Evolutionary conservation across 1,284 basidiomycete genomes (phyloP), one percentile per base, ranked within the genome.

Genomic region (Athelia sp.): DNA sequence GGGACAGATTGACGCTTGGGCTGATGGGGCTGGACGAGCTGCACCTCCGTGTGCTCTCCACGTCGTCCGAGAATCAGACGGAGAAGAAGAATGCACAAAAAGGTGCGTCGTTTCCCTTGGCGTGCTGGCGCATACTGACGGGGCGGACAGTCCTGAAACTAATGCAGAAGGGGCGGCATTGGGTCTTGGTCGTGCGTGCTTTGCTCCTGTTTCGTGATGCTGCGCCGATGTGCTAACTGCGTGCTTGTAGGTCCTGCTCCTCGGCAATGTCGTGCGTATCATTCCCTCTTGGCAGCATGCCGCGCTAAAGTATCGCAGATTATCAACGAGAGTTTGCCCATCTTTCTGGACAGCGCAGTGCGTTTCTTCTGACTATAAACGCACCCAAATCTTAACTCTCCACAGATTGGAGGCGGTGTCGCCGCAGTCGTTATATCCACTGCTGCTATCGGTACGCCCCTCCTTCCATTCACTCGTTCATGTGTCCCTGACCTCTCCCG

Each of bases 11-110:
- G 47, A 97, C 93, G 0, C 81, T 98, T 18, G 94, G 91, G 4
- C 74, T 97, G 26, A 97, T 97, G 94, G 94, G 95, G 1, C 81
- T 97, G 17, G 95, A 98, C 60, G 89, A 94, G 58, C 79, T 98
- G 40, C 93, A 97, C 61, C 76, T 98, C 17, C 85, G 91, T 23
- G 94, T 97, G 1, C 74, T 96, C 21, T 75, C 89, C 1, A 78
- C 84, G 0, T 90, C 90, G 1, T 94, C 92, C 0, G 87, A 85
- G 18, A 80, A 93, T 59, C 59, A 69, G 1, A 71, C 63, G 40
- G 89, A 93, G 64, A 76, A 79, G 56, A 62, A 65, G 48, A 84
- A 92, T 51, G 92, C 91, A 0, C 73, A 76, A 54, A 88, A 81
- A 71, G 86, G 86, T 83, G 46, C n/a, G 60, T 52, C 14, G 2